phyloP scores from a whole-genome alignment of 2,329 filamentous ascomycete genomes.

The Pseudopithomyces maydicus region DNA sequence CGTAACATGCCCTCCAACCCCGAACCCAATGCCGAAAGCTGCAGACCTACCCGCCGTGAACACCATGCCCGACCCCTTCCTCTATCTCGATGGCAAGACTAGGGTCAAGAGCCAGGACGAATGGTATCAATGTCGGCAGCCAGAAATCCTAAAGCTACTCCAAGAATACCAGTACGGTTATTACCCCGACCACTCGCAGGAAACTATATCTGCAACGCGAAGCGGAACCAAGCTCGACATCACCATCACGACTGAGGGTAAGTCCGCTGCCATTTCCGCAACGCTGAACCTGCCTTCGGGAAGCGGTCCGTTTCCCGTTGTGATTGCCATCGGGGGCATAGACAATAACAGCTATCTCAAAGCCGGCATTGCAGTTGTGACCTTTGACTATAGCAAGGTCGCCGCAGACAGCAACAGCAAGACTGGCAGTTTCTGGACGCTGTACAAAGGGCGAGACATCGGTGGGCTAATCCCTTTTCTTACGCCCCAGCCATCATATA shows the following conservation, averaged over 20 bases:
- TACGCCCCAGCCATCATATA: no score
- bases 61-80: slow-evolving; percentile 53
- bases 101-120: slow-evolving; percentile 53
- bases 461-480: slow-evolving; percentile 39
- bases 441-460: slow-evolving; percentile 57
- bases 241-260: slow-evolving; percentile 50
- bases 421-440: slow-evolving; percentile 56
- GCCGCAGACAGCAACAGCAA: slow-evolving; percentile 57
- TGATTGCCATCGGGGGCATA: slow-evolving; percentile 59
- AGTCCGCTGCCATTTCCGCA: slow-evolving; percentile 52
- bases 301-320: slow-evolving; percentile 49
- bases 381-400: slow-evolving; percentile 56
- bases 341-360: slow-evolving; percentile 53
- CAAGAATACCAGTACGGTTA: slow-evolving; percentile 60
- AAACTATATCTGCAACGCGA: slow-evolving; percentile 55
- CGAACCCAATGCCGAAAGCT: slow-evolving; percentile 34
- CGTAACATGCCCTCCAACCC: slow-evolving; percentile 31
- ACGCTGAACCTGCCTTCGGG: slow-evolving; percentile 50
- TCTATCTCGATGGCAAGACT: slow-evolving; percentile 51
- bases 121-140: slow-evolving; percentile 56
- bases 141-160: slow-evolving; percentile 56
- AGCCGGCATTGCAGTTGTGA: slow-evolving; percentile 56
- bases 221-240: slow-evolving; percentile 53
- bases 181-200: slow-evolving; percentile 55
- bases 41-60: slow-evolving; percentile 25